These are phyloP conservation scores for Dacryopinax spathularia DNA, from an alignment of 768 basidiomycete species.

Conservation along the genomic window DNA sequence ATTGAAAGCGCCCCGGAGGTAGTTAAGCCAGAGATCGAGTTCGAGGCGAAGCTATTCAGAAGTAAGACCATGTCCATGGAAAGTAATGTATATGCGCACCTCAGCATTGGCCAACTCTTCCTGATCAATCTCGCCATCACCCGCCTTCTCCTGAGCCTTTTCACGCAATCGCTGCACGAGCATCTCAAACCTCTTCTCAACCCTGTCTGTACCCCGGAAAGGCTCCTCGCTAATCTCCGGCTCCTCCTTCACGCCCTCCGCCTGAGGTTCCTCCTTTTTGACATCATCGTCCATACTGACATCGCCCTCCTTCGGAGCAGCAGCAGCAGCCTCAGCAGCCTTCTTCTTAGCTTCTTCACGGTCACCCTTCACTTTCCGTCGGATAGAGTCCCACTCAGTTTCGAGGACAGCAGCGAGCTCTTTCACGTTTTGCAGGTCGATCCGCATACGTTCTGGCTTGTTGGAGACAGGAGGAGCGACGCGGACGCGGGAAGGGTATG, in stretches of 20 bases:
- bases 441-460: conserved; percentile 61
- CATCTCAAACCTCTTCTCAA: conserved; percentile 69
- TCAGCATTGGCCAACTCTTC: conserved; percentile 54
- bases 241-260: conserved; percentile 14
- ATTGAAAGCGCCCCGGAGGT: conserved; percentile 82
- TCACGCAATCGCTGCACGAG: conserved; percentile 55
- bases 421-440: conserved; percentile 67
- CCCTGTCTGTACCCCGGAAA: conserved; percentile 58
- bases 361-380: not conserved
- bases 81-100: conserved; percentile 31
- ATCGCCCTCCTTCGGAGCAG: conserved; percentile 9
- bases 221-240: conserved; percentile 31
- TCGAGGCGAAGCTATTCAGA: not conserved
- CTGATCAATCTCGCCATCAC: conserved; percentile 44
- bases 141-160: conserved; percentile 29
- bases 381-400: conserved; percentile 34
- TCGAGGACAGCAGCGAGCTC: conserved; percentile 60
- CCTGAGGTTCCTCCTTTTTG: conserved; percentile 30
- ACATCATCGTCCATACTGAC: conserved; percentile 24
- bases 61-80: conserved; percentile 3
- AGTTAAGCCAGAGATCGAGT: conserved; percentile 85
- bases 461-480: conserved; percentile 72
- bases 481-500: conserved; percentile 63
- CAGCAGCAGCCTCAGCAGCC: conserved; percentile 8
- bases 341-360: conserved; percentile 13